Percentiles rank a stretch among this genome's conserved stretches.
These are phyloP conservation scores for Ceratocystis cubensis DNA, from an alignment of 2,329 filamentous ascomycete species.

Conservation along the genomic window DNA sequence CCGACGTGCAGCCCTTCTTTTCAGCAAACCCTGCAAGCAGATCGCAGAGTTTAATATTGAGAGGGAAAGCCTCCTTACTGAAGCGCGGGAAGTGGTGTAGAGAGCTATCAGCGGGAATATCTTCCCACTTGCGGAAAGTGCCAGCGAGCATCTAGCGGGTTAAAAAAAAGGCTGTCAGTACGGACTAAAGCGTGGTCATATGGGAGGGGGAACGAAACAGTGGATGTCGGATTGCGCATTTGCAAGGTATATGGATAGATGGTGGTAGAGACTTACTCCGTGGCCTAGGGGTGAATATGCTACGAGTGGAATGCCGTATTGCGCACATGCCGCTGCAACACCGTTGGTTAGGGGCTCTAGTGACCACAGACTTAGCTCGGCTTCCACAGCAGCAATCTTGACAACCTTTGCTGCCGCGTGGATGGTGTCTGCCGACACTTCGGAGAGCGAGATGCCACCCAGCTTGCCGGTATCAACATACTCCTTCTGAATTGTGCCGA, in stretches of 20 bases:
- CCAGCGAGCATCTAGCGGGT: constrained; percentile 38
- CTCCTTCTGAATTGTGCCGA: constrained; percentile 35
- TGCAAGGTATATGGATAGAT: background rate
- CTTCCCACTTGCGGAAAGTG: constrained; percentile 38
- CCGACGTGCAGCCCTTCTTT: constrained; percentile 46
- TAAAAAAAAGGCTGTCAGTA: constrained; percentile 31
- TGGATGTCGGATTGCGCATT: background rate
- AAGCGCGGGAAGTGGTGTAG: constrained; percentile 44
- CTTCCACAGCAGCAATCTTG: constrained; percentile 39
- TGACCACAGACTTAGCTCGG: constrained; percentile 41
- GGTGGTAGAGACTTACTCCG: constrained; percentile 29
- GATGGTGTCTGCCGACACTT: constrained; percentile 38
- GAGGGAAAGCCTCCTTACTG: constrained; percentile 47
- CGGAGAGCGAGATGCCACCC: constrained; percentile 40
- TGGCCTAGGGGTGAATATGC: constrained; percentile 61
- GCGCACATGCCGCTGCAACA: constrained; percentile 41
- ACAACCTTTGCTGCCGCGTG: constrained; percentile 34
- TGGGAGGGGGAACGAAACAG: background rate
- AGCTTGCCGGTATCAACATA: constrained; percentile 42
- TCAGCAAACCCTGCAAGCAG: constrained; percentile 46
- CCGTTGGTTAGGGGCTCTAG: constrained; percentile 40
- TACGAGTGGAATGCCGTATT: constrained; percentile 55
- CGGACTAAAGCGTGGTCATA: constrained; percentile 8
- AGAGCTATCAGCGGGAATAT: constrained; percentile 42
- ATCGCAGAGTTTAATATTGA: constrained; percentile 50